phyloP scores from a whole-genome alignment of 108 stramenopile genomes.

The Cyclotella baltica region DNA sequence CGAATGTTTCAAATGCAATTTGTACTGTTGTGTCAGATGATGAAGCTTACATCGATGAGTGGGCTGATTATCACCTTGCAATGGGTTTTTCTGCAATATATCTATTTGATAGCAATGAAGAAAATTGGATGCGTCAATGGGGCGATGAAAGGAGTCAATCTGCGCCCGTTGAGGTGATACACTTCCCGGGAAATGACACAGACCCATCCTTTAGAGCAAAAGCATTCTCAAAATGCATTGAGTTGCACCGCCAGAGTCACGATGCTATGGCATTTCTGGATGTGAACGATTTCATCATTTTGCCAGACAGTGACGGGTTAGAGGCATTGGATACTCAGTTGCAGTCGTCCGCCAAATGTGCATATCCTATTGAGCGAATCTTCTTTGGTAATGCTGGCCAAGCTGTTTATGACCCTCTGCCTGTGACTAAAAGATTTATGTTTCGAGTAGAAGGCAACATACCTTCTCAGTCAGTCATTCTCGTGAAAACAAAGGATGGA shows the following conservation, averaged over 20 bases:
- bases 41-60: constrained; percentile 30
- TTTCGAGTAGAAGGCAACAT: constrained; percentile 9
- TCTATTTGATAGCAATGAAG: constrained; percentile 15
- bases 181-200: constrained; percentile 11
- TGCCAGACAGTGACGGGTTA: constrained; percentile 7
- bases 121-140: constrained; percentile 23
- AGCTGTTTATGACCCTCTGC: constrained; percentile 25
- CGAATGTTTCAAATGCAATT: constrained; percentile 16
- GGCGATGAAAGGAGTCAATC: constrained; percentile 11
- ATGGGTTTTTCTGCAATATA: constrained; percentile 18
- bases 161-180: constrained; percentile 11
- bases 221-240: constrained; percentile 18
- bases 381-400: constrained; percentile 21
- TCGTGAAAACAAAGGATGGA: not conserved
- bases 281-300: constrained; percentile 19
- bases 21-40: constrained; percentile 15
- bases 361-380: constrained; percentile 10
- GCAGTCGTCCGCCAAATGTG: constrained; percentile 1
- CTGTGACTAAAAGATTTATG: constrained; percentile 24
- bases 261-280: constrained; percentile 17
- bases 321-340: not conserved
- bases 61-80: constrained; percentile 23
- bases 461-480: not conserved
- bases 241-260: not conserved
- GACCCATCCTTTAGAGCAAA: constrained; percentile 14